phyloP scores from a whole-genome alignment of 2,329 filamentous ascomycete species.

The Metarhizium anisopliae region DNA sequence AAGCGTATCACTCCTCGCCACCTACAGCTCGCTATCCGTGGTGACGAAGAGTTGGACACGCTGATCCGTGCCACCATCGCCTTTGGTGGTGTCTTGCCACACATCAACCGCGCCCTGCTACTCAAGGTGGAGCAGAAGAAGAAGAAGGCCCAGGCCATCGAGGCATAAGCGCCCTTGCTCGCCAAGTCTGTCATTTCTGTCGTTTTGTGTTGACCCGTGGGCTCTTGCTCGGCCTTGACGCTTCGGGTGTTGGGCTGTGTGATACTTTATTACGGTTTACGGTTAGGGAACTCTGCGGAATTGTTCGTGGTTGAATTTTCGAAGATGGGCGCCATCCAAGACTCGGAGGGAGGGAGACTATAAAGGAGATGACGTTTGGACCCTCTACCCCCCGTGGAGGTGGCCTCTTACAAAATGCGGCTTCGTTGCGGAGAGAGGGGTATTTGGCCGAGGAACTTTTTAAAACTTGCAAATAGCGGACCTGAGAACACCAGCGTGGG shows the following conservation, averaged over 20 bases:
- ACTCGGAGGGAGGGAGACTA: not conserved
- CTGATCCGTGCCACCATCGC: slow-evolving; percentile 96
- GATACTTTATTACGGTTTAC: slow-evolving; percentile 1
- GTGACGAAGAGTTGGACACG: slow-evolving; percentile 96
- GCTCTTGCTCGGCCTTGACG: not conserved
- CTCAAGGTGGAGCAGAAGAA: slow-evolving; percentile 98
- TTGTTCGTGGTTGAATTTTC: not conserved
- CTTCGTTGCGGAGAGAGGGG: not conserved
- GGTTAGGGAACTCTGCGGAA: slow-evolving; percentile 3
- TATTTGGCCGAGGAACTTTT: not conserved
- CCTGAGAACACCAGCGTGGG: not conserved
- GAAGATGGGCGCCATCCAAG: not conserved
- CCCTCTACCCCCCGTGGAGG: not conserved
- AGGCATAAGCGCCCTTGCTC: slow-evolving; percentile 25
- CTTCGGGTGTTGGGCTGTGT: slow-evolving; percentile 1
- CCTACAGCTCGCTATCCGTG: slow-evolving; percentile 93
- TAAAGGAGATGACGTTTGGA: not conserved
- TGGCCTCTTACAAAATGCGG: not conserved
- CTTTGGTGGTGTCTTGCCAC: slow-evolving; percentile 94
- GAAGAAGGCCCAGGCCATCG: slow-evolving; percentile 65
- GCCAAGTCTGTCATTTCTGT: not conserved
- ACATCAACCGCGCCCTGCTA: slow-evolving; percentile 95
- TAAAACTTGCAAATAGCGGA: not conserved
- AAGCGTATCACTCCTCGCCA: slow-evolving; percentile 99
- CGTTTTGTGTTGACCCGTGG: slow-evolving; percentile 10